Conservation (phyloP, 2,329 filamentous ascomycete species). For the Albifimbria verrucaria region DNA sequence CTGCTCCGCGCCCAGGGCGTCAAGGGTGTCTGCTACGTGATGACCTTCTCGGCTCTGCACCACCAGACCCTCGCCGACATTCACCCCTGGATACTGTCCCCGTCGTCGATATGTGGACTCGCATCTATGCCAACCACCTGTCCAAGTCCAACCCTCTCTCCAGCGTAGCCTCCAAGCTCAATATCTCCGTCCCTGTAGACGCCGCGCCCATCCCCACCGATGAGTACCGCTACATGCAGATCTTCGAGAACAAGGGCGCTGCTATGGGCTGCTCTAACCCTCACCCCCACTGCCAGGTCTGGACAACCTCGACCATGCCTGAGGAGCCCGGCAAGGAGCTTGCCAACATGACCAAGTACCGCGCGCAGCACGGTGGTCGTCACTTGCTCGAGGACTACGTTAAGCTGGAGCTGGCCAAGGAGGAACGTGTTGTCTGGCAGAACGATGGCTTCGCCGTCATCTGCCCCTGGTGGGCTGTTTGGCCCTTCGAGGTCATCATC, state of each 20-base stretch:
- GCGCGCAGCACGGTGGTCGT: conserved; percentile 64
- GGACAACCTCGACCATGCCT: conserved; percentile 87
- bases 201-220: conserved; percentile 52
- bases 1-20: conserved; percentile 82
- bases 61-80: conserved; percentile 93
- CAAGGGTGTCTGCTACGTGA: conserved; percentile 93
- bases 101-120: conserved; percentile 86
- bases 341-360: conserved; percentile 74
- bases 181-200: conserved; percentile 34
- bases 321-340: conserved; percentile 85
- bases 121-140: conserved; percentile 80
- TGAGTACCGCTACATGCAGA: conserved; percentile 96
- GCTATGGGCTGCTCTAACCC: conserved; percentile 99
- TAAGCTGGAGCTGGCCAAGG: conserved; percentile 73
- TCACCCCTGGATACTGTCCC: conserved; percentile 71
- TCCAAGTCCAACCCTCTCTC: conserved; percentile 57
- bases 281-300: conserved; percentile 94
- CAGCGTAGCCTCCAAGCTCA: no score
- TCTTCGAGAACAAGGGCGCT: conserved; percentile 97
- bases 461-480: conserved; percentile 96
- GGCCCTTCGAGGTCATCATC: conserved; percentile 95
- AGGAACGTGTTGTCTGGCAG: conserved; percentile 83
- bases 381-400: conserved; percentile 87
- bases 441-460: conserved; percentile 83
- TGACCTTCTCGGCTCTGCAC: conserved; percentile 90